Evolutionary conservation across 306 rosid species (phyloP), one percentile per base, ranked within the genome.

Genomic region (Pachyrhizus erosus): DNA sequence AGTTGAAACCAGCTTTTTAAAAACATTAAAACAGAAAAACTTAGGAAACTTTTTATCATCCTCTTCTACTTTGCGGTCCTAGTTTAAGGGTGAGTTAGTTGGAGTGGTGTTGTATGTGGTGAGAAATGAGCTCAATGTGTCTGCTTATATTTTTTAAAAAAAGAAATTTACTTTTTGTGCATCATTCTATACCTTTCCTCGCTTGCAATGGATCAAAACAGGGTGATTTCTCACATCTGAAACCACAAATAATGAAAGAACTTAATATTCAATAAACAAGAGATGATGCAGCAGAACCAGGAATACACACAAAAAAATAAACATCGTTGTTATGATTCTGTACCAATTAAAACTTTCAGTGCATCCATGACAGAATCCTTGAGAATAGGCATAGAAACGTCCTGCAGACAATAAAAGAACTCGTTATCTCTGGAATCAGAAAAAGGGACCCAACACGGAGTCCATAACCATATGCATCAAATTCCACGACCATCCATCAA

Each of bases 281-380:
- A 58, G 5, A 55, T 24, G 10, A 52, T 57, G 20, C 42, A 45
- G 9, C 39, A 13, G 17, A 18, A 61, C 39, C 39, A 27, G 13
- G 39, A 3, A 33, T 8, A 64, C 45, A 64, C 11, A 8, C 18
- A 31, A 60, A 15, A 14, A 31, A 20, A 82, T 75, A 57, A 20
- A 34, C 0, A 34, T 34, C 9, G 77, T 29, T 9, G 34, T 18
- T 15, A 29, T 1, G 33, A 66, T 11, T 57, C 51, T 37, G 51
- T 91, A 92, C 98, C 98, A 51, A 91, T 83, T 62, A 94, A 86
- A 75, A 94, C 80, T 86, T 86, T 88, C 86, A 94, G 86, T 26
- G 98, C 97, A 60, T 89, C 92, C 87, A 90, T 88, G 77, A 94
- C 90, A 13, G 93, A 85, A 76, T 86, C 92, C 75, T 52, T 86